Evolutionary conservation across 495 filamentous ascomycete species (phyloP), one percentile per base, ranked within the genome.

Genomic region (Achaetomiella virescens): DNA sequence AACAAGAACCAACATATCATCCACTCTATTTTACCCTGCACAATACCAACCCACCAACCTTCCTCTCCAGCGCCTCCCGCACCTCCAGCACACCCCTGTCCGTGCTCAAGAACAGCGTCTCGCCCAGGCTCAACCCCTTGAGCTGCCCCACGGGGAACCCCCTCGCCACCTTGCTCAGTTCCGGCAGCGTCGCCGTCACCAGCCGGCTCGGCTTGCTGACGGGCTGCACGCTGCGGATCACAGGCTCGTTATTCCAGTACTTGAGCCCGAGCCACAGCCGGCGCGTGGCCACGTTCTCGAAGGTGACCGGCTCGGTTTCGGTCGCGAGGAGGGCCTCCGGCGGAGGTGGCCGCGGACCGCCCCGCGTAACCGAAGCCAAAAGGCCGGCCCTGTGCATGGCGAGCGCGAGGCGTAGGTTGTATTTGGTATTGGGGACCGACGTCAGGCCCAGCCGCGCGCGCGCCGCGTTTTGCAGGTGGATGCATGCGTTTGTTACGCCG

Each of bases 251-350:
- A 63, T 90, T 84, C 81, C 81, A 90, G 76, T 98, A 98, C 75
- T 97, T 97, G 63, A 97, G 71, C 9, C 90, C 91, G 9, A 98
- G 63, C 93, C 93, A 98, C 8, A 98, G 71, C 45, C 93, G 78
- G 63, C 91, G 74, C 36, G 80, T 80, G 2, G 89, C 78, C 6
- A 91, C 76, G 72, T 97, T 97, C 60, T 78, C 81, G 50, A 84
- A 82, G 22, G 90, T 96, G 43, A 91, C 78, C 0, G 81, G 76
- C 61, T 84, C 82, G 65, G 70, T 69, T 61, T 69, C 78, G 70
- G 54, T 79, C 55, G 69, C 81, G 47, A 52, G 70, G 53, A 77
- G 79, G 61, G 52, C 62, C 38, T 78, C 75, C 1, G 80, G 75
- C 1, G 80, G 78, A 6, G 84, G 90, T 18, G 88, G 88, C 11